Evolutionary conservation across 1,284 basidiomycete genomes (phyloP), one percentile per base, ranked within the genome.

Genomic region (Ganoderma resinaceum): DNA sequence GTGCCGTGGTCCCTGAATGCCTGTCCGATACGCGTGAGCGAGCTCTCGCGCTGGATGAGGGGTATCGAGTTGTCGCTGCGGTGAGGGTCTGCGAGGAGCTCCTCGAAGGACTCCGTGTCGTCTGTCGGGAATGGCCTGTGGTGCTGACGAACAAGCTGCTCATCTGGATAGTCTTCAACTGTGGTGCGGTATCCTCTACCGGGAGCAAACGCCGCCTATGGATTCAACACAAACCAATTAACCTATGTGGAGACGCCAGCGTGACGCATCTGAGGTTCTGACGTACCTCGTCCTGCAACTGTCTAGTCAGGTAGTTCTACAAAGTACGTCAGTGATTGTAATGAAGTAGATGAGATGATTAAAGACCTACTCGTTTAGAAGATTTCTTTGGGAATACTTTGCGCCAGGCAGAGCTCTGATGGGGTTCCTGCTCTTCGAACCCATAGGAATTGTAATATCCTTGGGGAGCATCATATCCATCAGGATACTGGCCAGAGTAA

Each of bases 21-120:
- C 26, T 78, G 75, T 67, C 76, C 76, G 3, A 79, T 69, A 43
- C 78, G 76, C 33, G 72, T 72, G 12, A 77, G 71, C 8, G 77
- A 77, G 66, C 75, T 77, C 65, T 78, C 77, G 29, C 78, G 73
- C 66, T 78, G 77, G 18, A 78, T 76, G 62, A 78, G 73, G n/a
- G 78, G 78, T 12, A 78, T 66, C 18, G 74, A 66, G 66, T 63
- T 73, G 67, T 76, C 75, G 57, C 63, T 68, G 52, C 66, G 63
- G 38, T 62, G 60, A 1, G 61, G 63, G 12, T 62, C 63, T 6
- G 74, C 73, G 26, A 70, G 69, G n/a, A 74, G 66, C 33, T 77
- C 69, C 23, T 72, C 73, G 61, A 73, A 76, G 9, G 75, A 76
- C 61, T 70, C 67, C 1, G 75, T 72, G 23, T 76, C 78, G 61